A percentile compares a stretch with the other conserved stretches of the same genome.
Evolutionary conservation across 2,329 filamentous ascomycete species (phyloP).

Genomic region (Ceratocystis colombiana): DNA sequence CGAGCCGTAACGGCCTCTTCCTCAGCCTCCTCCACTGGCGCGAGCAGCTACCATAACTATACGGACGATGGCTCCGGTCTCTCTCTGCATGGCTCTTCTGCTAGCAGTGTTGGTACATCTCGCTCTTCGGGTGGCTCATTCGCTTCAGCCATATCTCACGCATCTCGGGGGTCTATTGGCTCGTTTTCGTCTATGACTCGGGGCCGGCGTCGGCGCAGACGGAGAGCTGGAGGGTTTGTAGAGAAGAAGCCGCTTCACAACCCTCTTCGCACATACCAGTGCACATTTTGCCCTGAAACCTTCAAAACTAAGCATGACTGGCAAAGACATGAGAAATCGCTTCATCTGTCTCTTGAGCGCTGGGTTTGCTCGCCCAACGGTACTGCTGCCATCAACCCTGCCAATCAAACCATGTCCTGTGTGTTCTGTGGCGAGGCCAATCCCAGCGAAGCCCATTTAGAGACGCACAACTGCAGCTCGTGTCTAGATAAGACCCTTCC

Average conservation of each 20-base stretch:
- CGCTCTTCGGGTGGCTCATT: conserved; percentile 50
- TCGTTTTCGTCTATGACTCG: conserved; percentile 41
- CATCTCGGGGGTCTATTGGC: conserved; percentile 47
- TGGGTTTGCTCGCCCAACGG: conserved; percentile 57
- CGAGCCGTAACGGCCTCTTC: conserved; percentile 46
- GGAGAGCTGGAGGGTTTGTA: conserved; percentile 32
- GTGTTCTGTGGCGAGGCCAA: conserved; percentile 50
- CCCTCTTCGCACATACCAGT: conserved; percentile 51
- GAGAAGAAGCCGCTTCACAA: conserved; percentile 34
- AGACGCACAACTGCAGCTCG: conserved; percentile 49
- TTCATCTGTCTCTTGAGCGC: conserved; percentile 53
- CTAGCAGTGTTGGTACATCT: conserved; percentile 51
- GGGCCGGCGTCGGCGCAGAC: conserved; percentile 42
- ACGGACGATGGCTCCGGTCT: conserved; percentile 52
- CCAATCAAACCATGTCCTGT: conserved; percentile 48
- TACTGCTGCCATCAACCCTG: conserved; percentile 45
- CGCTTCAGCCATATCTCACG: conserved; percentile 49
- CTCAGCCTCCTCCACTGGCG: conserved; percentile 44
- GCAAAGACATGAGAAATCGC: conserved; percentile 60
- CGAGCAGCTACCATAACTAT: conserved; percentile 45
- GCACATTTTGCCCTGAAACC: conserved; percentile 59
- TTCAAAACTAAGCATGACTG: conserved; percentile 60
- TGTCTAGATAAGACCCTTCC: conserved; percentile 55
- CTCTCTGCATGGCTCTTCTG: conserved; percentile 48
- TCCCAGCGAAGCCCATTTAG: conserved; percentile 46